phyloP scores from a whole-genome alignment of 2,329 filamentous ascomycete species.

The Ophiostoma angusticollis region DNA sequence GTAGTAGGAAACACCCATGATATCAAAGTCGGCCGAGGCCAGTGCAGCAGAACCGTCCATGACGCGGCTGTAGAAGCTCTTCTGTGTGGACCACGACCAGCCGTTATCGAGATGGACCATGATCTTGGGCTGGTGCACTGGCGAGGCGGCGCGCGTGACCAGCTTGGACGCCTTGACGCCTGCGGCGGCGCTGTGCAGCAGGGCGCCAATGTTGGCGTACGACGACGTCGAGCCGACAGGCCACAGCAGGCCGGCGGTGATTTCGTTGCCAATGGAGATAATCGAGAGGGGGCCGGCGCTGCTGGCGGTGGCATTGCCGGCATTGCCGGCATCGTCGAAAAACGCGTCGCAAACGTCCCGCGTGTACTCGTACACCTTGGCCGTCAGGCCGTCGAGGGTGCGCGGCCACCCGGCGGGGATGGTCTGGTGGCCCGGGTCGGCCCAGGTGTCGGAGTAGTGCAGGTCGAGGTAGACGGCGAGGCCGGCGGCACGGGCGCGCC shows the following conservation, averaged over 20 bases:
- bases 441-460: conserved; percentile 59
- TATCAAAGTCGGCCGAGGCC: conserved; percentile 49
- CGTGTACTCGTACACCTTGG: conserved; percentile 58
- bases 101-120: conserved; percentile 66
- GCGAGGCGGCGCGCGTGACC: conserved; percentile 39
- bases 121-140: conserved; percentile 32
- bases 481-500: conserved; percentile 49
- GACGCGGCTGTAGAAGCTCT: conserved; percentile 46
- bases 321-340: conserved; percentile 29
- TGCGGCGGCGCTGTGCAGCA: conserved; percentile 51
- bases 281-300: conserved; percentile 34
- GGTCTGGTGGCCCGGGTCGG: conserved; percentile 50
- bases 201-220: conserved; percentile 40
- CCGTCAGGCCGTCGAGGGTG: conserved; percentile 43
- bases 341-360: conserved; percentile 48
- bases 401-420: conserved; percentile 51
- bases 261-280: conserved; percentile 63
- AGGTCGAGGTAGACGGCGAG: conserved; percentile 49
- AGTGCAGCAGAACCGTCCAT: conserved; percentile 21
- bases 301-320: not conserved
- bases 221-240: conserved; percentile 45
- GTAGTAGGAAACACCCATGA: conserved; percentile 62
- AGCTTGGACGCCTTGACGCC: conserved; percentile 54
- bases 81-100: conserved; percentile 56
- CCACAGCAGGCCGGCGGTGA: conserved; percentile 53